Evolutionary conservation across 2,329 filamentous ascomycete genomes (phyloP).

Genomic region (Orbilia oligospora): DNA sequence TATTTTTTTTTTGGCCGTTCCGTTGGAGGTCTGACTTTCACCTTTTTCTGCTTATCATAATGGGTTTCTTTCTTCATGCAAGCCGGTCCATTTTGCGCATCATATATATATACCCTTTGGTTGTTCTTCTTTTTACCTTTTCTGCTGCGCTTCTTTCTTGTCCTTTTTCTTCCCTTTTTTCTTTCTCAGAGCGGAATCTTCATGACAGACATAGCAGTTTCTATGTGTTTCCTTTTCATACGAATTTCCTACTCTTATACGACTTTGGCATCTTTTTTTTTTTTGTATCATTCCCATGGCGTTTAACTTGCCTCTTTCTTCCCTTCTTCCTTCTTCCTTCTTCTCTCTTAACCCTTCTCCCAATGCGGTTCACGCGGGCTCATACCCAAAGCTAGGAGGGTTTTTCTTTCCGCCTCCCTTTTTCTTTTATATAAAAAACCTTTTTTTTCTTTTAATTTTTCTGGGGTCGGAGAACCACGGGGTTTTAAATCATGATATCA

Average conservation of each 20-base stretch:
- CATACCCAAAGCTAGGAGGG: no score
- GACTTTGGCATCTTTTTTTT: background rate
- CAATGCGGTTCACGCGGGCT: background rate
- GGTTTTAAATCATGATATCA: no score
- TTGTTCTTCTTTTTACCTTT: background rate
- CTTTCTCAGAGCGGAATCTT: background rate
- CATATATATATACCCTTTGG: conserved; percentile 38
- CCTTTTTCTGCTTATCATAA: background rate
- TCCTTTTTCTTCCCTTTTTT: conserved; percentile 13
- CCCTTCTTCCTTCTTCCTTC: background rate
- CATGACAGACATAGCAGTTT: conserved; percentile 3
- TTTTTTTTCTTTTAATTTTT: no score
- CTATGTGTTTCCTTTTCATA: background rate
- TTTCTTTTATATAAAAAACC: no score
- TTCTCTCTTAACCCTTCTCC: background rate
- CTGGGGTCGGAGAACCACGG: no score
- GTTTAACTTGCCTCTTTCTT: background rate
- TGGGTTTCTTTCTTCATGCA: background rate
- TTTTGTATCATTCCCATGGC: conserved; percentile 8
- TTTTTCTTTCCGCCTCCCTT: no score
- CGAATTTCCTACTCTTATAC: conserved; percentile 22
- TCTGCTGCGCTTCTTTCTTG: conserved; percentile 31
- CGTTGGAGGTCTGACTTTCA: background rate
- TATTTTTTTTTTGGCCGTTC: conserved; percentile 24
- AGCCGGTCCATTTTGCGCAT: conserved; percentile 28